Base-by-base conservation (phyloP, 2,329 filamentous ascomycete genomes). In the Hypomyces perniciosus region DNA sequence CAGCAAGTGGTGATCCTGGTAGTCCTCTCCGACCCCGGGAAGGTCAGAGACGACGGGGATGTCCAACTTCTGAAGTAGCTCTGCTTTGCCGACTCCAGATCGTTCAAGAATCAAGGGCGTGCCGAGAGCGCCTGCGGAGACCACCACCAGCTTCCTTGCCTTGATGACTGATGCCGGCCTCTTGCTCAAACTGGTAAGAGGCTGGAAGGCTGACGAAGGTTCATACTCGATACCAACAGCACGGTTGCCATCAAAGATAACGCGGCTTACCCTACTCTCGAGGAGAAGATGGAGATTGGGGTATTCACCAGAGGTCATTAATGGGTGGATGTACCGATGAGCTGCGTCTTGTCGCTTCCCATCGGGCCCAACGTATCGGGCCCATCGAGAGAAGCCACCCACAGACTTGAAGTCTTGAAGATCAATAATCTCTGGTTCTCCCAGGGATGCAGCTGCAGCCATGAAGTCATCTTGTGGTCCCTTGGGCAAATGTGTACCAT, bases 161-260 rank as follows among this genome's bases (percentile, higher is more conserved):
- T 56, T 61, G 30, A 68, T 46, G 0, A 39, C 56, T 29, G 56
- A 43, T 5, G 54, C 57, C 2, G 52, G 51, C 1, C 53, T 52
- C 5, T 55, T 53, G 1, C 50, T 55, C 2, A 56, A n/a, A 0
- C 38, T 46, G 2, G 54, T 47, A 5, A 51, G 29, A 5, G 54
- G 48, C 31, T 65, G 62, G 27, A 61, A 60, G 4, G 48, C 51
- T 5, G 63, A 47, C 28, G 63, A 79, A 29, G 76, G 73, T 20
- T 75, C 71, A 55, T 78, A 82, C 57, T 85, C 79, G 2, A 87
- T 74, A 0, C 82, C 83, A 0, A 73, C 68, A 3, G 83, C 84
- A 37, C 69, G 63, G 39, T 73, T 79, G 3, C 72, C 68, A 5
- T 68, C 57, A 45, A 84, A 79, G 5, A 83, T 51, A 1, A 84